These are phyloP conservation scores for Musa itinerans DNA, from an alignment of 176 grass and related monocot genomes.

Conservation along the genomic window DNA sequence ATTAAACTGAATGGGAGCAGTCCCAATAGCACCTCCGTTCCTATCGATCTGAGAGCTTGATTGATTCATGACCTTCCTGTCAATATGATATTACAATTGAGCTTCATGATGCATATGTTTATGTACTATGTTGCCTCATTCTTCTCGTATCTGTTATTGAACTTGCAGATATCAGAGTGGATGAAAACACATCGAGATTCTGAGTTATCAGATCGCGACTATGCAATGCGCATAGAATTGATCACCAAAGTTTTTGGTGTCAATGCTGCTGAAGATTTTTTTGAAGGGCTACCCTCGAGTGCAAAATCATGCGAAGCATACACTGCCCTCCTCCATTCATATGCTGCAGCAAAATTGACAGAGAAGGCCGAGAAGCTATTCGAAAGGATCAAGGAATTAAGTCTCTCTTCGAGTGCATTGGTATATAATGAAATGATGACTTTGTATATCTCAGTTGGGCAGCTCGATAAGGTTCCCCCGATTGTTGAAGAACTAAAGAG, in stretches of 20 bases:
- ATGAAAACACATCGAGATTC: conserved; percentile 67
- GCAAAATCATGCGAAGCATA: conserved; percentile 61
- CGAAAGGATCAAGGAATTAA: conserved; percentile 48
- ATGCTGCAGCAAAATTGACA: conserved; percentile 56
- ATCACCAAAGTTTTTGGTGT: conserved; percentile 75
- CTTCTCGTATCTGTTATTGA: conserved; percentile 10
- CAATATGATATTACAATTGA: not conserved
- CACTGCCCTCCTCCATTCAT: conserved; percentile 74
- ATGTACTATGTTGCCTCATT: not conserved
- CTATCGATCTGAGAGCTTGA: not conserved
- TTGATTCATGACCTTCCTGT: not conserved
- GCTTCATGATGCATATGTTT: not conserved
- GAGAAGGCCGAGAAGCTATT: conserved; percentile 67
- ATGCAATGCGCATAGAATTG: conserved; percentile 55
- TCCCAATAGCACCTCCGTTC: not conserved
- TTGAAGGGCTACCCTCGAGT: conserved; percentile 46
- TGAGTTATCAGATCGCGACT: conserved; percentile 57
- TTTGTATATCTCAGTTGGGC: conserved; percentile 64
- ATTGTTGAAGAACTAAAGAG: conserved; percentile 47
- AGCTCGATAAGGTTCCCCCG: conserved; percentile 42
- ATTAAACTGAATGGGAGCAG: not conserved
- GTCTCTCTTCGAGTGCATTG: conserved; percentile 30
- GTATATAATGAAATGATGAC: conserved; percentile 88
- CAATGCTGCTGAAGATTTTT: conserved; percentile 71
- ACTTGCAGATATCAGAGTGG: conserved; percentile 70